Base-by-base conservation (phyloP, 352 stramenopile species). In the Aphanomyces euteiches region DNA sequence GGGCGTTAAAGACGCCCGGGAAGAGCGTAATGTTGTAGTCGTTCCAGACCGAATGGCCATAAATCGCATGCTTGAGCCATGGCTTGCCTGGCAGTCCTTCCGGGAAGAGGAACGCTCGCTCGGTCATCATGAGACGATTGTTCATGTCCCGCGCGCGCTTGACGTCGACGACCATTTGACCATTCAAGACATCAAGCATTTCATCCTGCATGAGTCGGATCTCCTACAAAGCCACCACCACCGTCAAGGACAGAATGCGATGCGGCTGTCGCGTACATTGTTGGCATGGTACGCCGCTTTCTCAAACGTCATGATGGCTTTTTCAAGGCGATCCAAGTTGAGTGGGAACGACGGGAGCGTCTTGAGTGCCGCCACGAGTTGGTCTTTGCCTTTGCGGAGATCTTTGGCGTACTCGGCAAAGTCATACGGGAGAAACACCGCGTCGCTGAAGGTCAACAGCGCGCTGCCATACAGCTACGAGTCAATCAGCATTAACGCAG, bases 381-480 rank as follows among this genome's bases (percentile, higher is more conserved):
- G 82, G 37, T 77, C 73, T 53, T 94, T 80, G 13, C 83, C 86
- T 40, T 79, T 73, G 10, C 84, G 84, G 28, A 94, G 65, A 38
- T 92, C 83, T 5, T 84, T 83, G 3, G 86, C 85, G 17, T 92
- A 74, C 64, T 92, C 86, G 0, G 78, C 88, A 71, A 94, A 94
- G 70, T 94, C 86, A 73, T 94, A 94, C 73, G 89, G 86, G 15
- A 94, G 41, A 47, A 94, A 94, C n/a, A 92, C 78, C 1, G 84
- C 73, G 71, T 94, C 83, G 39, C 80, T 90, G 72, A 90, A 90
- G 21, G 80, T 87, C 13, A 92, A 69, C 69, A 92, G 72, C 38
- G 92, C 78, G 68, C 84, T 90, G 19, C 84, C 84, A 66, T 94
- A 94, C 19, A 94, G 76, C 75, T 66, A 72, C 15, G 19, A 63